A percentile compares a stretch with the other conserved stretches of the same genome.
phyloP scores from a whole-genome alignment of 768 basidiomycete genomes.

The Hortiboletus campestris region DNA sequence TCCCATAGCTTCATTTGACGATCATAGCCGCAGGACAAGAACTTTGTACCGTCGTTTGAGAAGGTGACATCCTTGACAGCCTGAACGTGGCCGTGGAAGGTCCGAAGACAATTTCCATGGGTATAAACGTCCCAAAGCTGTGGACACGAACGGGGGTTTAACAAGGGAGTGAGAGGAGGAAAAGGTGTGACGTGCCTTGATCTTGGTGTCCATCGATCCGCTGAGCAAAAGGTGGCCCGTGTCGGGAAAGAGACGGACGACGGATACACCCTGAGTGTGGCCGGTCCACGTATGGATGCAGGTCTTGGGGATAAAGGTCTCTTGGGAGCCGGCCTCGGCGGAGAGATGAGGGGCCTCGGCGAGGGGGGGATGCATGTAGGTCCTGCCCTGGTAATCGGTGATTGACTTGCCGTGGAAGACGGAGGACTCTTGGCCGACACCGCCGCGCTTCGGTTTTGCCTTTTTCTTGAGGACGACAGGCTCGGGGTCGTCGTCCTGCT shows the following conservation, averaged over 20 bases:
- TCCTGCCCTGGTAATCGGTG: constrained; percentile 96
- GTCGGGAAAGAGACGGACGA: constrained; percentile 87
- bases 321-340: constrained; percentile 78
- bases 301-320: constrained; percentile 91
- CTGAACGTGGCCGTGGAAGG: constrained; percentile 95
- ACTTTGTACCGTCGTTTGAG: constrained; percentile 86
- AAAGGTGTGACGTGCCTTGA: constrained; percentile 62
- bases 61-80: constrained; percentile 97
- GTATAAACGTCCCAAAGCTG: constrained; percentile 98
- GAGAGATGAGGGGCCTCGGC: constrained; percentile 85
- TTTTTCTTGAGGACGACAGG: constrained; percentile 61
- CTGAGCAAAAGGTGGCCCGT: constrained; percentile 92
- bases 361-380: constrained; percentile 93
- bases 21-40: constrained; percentile 93
- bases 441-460: constrained; percentile 74
- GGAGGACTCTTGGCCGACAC: constrained; percentile 85
- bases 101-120: constrained; percentile 93
- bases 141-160: constrained; percentile 2
- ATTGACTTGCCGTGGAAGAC: constrained; percentile 97
- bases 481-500: constrained; percentile 58
- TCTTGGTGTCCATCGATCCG: constrained; percentile 97
- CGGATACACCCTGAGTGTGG: constrained; percentile 95
- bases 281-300: constrained; percentile 99
- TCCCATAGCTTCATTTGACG: constrained; percentile 99
- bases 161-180: not conserved